phyloP scores from a whole-genome alignment of 345 rosid species.

The Linum usitatissimum region DNA sequence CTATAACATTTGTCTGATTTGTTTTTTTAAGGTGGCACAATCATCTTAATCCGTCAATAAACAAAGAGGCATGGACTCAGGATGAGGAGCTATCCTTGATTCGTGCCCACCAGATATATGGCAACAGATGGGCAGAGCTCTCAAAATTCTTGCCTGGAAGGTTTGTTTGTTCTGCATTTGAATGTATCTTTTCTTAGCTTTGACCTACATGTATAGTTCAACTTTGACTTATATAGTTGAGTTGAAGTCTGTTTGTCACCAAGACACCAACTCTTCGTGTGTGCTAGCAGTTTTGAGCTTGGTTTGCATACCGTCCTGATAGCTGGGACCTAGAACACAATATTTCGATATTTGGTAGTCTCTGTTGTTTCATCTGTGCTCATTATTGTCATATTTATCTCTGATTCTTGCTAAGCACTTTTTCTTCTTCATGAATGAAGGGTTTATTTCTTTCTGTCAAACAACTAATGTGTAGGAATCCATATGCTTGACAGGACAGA shows the following conservation, averaged over 20 bases:
- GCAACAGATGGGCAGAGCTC: conserved; percentile 19
- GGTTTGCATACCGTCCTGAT: no score
- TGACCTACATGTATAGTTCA: background rate
- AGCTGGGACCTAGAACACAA: no score
- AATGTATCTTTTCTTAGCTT: background rate
- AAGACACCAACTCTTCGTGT: no score
- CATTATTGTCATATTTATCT: no score
- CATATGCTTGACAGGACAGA: conserved; percentile 11
- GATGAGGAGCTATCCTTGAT: conserved; percentile 13
- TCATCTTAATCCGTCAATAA: conserved; percentile 19
- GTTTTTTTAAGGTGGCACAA: conserved; percentile 16
- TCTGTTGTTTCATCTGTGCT: no score
- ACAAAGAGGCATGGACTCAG: conserved; percentile 15
- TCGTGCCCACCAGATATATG: conserved; percentile 7
- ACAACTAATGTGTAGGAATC: background rate
- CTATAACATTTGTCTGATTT: conserved; percentile 11
- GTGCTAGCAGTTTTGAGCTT: no score
- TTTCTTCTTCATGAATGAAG: background rate
- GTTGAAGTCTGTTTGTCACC: background rate
- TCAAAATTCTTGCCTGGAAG: conserved; percentile 15
- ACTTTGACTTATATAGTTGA: background rate
- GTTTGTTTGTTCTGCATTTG: conserved; percentile 1
- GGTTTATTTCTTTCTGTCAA: background rate
- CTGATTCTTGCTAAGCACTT: no score
- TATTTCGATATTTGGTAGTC: no score